Percentiles rank a stretch among this genome's conserved stretches.
Conservation (phyloP, 2,329 filamentous ascomycete genomes). For the Ascochyta rabiei region DNA sequence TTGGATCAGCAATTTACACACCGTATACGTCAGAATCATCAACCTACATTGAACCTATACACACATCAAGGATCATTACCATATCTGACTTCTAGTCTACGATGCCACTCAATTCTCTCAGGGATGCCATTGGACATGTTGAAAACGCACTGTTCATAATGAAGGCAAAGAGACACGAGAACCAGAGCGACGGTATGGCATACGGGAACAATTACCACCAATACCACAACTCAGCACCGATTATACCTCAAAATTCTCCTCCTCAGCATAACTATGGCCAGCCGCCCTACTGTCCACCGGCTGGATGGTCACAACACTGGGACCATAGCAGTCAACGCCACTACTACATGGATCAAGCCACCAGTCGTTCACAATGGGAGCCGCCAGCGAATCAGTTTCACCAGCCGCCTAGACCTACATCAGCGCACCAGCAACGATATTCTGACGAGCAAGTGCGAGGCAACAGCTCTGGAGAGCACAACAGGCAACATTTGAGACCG, state of each 20-base stretch:
- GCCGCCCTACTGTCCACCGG: slow-evolving; percentile 29
- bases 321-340: slow-evolving; percentile 65
- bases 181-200: background rate
- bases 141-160: slow-evolving; percentile 17
- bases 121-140: slow-evolving; percentile 15
- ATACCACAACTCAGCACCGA: slow-evolving; percentile 9
- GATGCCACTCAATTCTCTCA: slow-evolving; percentile 15
- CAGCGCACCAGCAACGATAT: slow-evolving; percentile 2
- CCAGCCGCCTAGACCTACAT: slow-evolving; percentile 6
- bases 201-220: slow-evolving; percentile 11
- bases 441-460: slow-evolving; percentile 6
- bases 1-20: background rate
- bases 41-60: background rate
- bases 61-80: background rate
- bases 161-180: slow-evolving; percentile 7
- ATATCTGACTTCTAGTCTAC: background rate
- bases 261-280: slow-evolving; percentile 14
- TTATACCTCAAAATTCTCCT: slow-evolving; percentile 6
- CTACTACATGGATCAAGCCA: slow-evolving; percentile 67
- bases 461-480: background rate
- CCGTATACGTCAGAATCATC: background rate
- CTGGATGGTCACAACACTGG: slow-evolving; percentile 67
- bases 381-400: slow-evolving; percentile 16
- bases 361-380: slow-evolving; percentile 68
- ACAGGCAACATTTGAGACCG: slow-evolving; percentile 1